Evolutionary conservation across 2,329 filamentous ascomycete species (phyloP), one percentile per base, ranked within the genome.

Genomic region (Samsoniella hepiali): DNA sequence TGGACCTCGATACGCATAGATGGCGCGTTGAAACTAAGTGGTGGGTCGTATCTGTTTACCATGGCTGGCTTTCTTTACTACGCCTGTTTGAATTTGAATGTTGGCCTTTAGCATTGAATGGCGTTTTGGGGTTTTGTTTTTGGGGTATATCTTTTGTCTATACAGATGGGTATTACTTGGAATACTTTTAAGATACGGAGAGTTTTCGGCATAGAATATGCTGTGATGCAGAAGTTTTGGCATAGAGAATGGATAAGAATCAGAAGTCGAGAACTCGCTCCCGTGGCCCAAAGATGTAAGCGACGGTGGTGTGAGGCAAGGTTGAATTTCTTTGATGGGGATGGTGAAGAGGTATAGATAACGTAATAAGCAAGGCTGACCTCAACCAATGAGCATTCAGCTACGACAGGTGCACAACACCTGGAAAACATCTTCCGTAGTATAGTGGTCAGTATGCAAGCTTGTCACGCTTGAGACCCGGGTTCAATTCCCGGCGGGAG

Each of bases 1-100:
- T 45, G 69, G 66, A 51, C 65, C 64, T 58, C 66, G 69, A 62
- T 71, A 71, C 64, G 69, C 69, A 57, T 71, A 65, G 65, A 66
- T 63, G 61, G 63, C 65, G n/a, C 1, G 27, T 65, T 58, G 22
- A 45, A 17, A 50, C 22, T 22, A 29, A 32, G 36, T 10, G 51
- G 34, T 3, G 34, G 27, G 17, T 22, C 32, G 34, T 36, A 38
- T 54, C 4, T 15, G 27, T 17, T 40, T n/a, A 15, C 22, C 22
- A 22, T 7, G 6, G 29, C 7, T 11, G 47, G 47, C 6, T 15
- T 36, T 3, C 31, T 50, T 13, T 38, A 34, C n/a, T n/a, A 22
- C 4, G 56, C 9, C 29, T 1, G 36, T 47, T 34, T 38, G 6
- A 38, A 29, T 49, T 45, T 40, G 36, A 22, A 45, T 22, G 6